phyloP scores from a whole-genome alignment of 495 filamentous ascomycete species.

The Penicillium canescens region DNA sequence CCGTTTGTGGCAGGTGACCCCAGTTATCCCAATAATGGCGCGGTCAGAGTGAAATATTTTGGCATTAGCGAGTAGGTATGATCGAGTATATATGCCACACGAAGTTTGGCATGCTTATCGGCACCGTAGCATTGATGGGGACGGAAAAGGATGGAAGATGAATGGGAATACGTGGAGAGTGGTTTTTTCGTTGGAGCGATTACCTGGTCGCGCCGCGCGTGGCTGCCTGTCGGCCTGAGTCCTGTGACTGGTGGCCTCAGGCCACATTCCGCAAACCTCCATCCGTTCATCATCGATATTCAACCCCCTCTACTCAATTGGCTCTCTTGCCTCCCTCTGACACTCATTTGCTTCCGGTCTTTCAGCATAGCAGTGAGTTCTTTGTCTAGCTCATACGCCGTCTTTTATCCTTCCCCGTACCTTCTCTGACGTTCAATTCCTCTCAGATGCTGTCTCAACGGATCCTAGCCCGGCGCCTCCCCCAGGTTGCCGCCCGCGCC shows the following conservation, averaged over 20 bases:
- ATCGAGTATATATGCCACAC: constrained; percentile 48
- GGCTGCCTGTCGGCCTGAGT: constrained; percentile 10
- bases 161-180: constrained; percentile 40
- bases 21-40: constrained; percentile 65
- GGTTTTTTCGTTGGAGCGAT: constrained; percentile 41
- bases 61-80: constrained; percentile 63
- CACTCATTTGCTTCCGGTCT: constrained; percentile 28
- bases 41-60: constrained; percentile 59
- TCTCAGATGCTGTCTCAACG: constrained; percentile 67
- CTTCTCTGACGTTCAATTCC: constrained; percentile 18
- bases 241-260: constrained; percentile 17
- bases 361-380: constrained; percentile 33
- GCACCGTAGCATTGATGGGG: constrained; percentile 38
- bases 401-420: neutral
- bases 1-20: constrained; percentile 54
- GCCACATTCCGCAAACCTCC: constrained; percentile 33
- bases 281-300: constrained; percentile 34
- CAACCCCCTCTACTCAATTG: constrained; percentile 25
- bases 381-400: neutral
- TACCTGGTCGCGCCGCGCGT: constrained; percentile 34
- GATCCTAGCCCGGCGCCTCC: constrained; percentile 51
- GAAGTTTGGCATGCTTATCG: constrained; percentile 66
- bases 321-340: constrained; percentile 20
- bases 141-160: constrained; percentile 33
- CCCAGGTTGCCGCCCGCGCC: constrained; percentile 46